Percentiles rank a stretch among this genome's conserved stretches.
phyloP scores from a whole-genome alignment of 768 basidiomycete species.

The Multifurca ochricompacta region DNA sequence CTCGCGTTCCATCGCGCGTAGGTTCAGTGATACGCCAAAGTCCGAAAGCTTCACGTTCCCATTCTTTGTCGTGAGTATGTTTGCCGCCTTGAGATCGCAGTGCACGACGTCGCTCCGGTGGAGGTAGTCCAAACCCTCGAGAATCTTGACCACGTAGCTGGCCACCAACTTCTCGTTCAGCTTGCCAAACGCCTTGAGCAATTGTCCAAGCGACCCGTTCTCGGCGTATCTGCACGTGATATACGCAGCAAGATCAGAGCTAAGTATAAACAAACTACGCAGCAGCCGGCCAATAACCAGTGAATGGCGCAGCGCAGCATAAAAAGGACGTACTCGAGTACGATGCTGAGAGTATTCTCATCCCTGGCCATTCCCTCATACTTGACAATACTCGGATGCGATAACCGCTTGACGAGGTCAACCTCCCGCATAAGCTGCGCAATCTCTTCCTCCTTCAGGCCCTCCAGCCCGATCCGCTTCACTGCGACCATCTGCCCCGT shows the following conservation, averaged over 20 bases:
- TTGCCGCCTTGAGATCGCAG: constrained; percentile 97
- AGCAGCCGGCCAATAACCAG: background rate
- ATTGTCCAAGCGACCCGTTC: constrained; percentile 91
- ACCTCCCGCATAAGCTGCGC: constrained; percentile 91
- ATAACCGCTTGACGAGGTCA: constrained; percentile 81
- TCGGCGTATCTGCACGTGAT: constrained; percentile 71
- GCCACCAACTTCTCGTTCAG: constrained; percentile 89
- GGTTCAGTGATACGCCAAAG: constrained; percentile 94
- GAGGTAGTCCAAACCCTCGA: constrained; percentile 91
- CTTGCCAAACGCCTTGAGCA: constrained; percentile 87
- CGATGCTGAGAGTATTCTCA: constrained; percentile 80
- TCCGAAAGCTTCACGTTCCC: constrained; percentile 97
- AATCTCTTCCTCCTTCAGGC: constrained; percentile 85
- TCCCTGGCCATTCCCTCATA: constrained; percentile 95
- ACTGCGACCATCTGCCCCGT: constrained; percentile 99
- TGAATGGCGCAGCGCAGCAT: background rate
- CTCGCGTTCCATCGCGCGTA: constrained; percentile 82
- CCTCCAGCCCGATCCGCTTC: constrained; percentile 87
- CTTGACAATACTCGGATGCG: constrained; percentile 94
- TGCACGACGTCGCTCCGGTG: constrained; percentile 89
- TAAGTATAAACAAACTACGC: background rate
- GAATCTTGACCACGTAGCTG: constrained; percentile 90
- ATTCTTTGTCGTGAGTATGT: constrained; percentile 97
- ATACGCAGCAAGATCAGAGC: background rate
- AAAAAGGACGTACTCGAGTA: constrained; percentile 72